Evolutionary conservation across 2,329 filamentous ascomycete genomes (phyloP).

Genomic region (Arthrocladium fulminans): DNA sequence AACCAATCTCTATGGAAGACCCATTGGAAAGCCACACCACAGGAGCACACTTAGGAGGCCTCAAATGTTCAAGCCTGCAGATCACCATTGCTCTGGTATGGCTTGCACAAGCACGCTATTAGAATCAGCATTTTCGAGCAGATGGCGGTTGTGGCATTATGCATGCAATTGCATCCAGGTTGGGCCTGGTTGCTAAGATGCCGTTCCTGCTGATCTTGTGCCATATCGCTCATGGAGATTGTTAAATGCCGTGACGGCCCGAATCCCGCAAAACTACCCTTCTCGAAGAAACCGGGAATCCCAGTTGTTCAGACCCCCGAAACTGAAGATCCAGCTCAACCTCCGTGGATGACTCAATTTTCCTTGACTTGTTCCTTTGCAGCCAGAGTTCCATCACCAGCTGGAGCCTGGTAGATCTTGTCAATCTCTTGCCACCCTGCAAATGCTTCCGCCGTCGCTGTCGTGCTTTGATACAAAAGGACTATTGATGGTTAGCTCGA

Average conservation of each 20-base stretch:
- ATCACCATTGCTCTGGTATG: background rate
- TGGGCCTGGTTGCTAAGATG: background rate
- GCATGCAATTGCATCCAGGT: background rate
- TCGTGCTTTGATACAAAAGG: constrained; percentile 32
- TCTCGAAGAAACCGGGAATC: background rate
- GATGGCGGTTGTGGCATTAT: too few species aligned
- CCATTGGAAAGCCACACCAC: background rate
- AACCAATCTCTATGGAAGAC: background rate
- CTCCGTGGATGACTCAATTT: too few species aligned
- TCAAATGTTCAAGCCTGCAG: background rate
- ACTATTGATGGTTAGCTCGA: constrained; percentile 19
- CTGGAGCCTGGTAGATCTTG: background rate
- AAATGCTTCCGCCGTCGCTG: constrained; percentile 26
- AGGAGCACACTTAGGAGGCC: background rate
- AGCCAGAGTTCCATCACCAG: background rate
- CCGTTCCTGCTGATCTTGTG: too few species aligned
- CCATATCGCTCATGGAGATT: too few species aligned
- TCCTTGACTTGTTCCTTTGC: constrained; percentile 23
- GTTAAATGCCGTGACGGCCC: too few species aligned
- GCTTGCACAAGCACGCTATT: too few species aligned
- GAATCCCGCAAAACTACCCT: background rate
- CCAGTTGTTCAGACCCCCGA: background rate
- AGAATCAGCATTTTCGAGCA: too few species aligned
- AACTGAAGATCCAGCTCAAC: too few species aligned
- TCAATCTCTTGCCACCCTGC: background rate